Percentiles rank a stretch among this genome's conserved stretches.
Evolutionary conservation across 768 basidiomycete genomes (phyloP).

Genomic region (Pilatotrama ljubarskyi): DNA sequence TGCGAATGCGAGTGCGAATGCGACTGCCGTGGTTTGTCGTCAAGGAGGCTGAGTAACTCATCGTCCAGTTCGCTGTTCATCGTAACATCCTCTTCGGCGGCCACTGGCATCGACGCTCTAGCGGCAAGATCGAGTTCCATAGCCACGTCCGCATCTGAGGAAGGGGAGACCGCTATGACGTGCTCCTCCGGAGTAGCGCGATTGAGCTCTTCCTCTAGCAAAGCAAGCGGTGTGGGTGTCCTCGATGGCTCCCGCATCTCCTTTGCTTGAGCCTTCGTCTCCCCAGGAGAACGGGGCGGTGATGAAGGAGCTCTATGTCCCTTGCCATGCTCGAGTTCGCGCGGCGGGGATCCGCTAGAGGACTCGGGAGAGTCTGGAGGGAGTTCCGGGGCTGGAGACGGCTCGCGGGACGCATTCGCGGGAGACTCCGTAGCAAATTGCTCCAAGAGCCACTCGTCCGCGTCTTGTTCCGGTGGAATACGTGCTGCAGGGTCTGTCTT

Average conservation of each 20-base stretch:
- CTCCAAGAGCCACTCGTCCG: constrained; percentile 62
- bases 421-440: constrained; percentile 44
- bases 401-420: constrained; percentile 29
- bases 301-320: background rate
- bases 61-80: constrained; percentile 59
- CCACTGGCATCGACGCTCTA: constrained; percentile 6
- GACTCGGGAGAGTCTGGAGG: constrained; percentile 6
- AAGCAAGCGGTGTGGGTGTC: constrained; percentile 23
- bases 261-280: background rate
- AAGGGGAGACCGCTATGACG: background rate
- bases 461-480: constrained; percentile 41
- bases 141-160: constrained; percentile 21
- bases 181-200: background rate
- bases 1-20: constrained; percentile 3
- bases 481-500: constrained; percentile 5
- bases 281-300: background rate
- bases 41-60: constrained; percentile 69
- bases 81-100: constrained; percentile 35
- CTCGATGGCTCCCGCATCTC: constrained; percentile 6
- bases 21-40: constrained; percentile 41
- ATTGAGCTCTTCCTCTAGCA: constrained; percentile 23
- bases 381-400: constrained; percentile 28
- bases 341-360: background rate
- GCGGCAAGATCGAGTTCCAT: constrained; percentile 41
- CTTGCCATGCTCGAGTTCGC: background rate